Conservation (phyloP, 257 asterid genomes). For the Euphrasia confusa region DNA sequence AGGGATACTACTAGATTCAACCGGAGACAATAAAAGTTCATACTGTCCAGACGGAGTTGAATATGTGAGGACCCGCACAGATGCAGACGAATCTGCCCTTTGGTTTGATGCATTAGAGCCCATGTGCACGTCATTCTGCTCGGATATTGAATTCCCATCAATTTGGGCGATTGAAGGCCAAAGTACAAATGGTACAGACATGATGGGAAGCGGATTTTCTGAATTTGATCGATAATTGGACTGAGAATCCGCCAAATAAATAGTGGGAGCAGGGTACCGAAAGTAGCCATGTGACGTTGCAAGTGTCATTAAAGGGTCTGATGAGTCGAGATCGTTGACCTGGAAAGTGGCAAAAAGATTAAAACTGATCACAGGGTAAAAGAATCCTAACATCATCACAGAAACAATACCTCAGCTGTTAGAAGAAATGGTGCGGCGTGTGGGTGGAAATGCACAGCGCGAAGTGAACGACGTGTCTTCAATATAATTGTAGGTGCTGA, state of each 20-base stretch:
- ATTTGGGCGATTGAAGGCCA: slow-evolving; percentile 69
- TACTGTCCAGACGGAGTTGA: slow-evolving; percentile 96
- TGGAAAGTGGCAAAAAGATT: slow-evolving; percentile 28
- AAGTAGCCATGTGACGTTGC: slow-evolving; percentile 87
- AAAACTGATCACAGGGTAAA: slow-evolving; percentile 16
- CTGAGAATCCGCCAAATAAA: slow-evolving; percentile 78
- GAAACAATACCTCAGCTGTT: slow-evolving; percentile 80
- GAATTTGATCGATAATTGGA: slow-evolving; percentile 56
- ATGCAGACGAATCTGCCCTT: slow-evolving; percentile 61
- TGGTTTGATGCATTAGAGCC: slow-evolving; percentile 45
- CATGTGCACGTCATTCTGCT: slow-evolving; percentile 42
- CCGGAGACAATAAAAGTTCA: slow-evolving; percentile 76
- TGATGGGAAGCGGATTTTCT: slow-evolving; percentile 63
- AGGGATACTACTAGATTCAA: slow-evolving; percentile 38
- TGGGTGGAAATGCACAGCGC: slow-evolving; percentile 99
- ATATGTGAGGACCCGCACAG: slow-evolving; percentile 76
- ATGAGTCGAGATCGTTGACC: slow-evolving; percentile 88
- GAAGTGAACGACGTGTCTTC: slow-evolving; percentile 92
- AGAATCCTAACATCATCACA: slow-evolving; percentile 17
- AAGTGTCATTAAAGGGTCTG: slow-evolving; percentile 86
- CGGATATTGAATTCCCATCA: slow-evolving; percentile 45
- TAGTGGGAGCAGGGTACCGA: slow-evolving; percentile 89
- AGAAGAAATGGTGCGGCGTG: slow-evolving; percentile 92
- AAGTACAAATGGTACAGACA: slow-evolving; percentile 71
- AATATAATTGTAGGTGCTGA: slow-evolving; percentile 78